Evolutionary conservation across 2,329 filamentous ascomycete species (phyloP), one percentile per base, ranked within the genome.

Genomic region (Diaporthe caulivora): DNA sequence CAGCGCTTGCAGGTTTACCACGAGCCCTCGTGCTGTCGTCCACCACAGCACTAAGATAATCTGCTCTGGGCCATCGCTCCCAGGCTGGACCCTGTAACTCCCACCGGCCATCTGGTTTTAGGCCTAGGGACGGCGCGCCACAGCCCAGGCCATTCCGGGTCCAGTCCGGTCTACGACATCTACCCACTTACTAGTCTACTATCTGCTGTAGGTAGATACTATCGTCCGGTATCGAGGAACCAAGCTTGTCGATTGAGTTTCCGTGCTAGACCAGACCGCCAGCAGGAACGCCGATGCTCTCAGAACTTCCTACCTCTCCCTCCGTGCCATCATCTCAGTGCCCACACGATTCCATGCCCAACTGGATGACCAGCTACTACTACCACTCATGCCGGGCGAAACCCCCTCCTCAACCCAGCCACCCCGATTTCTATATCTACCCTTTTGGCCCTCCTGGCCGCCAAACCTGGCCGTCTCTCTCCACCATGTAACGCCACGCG

Each of bases 81-180:
- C 64, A 69, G 64, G 71, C 55, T 47, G 47, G 24, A 53, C 71
- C 71, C 54, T 73, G 71, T 60, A 8, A 9, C 6, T 10, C 49
- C 40, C 49, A 26, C 15, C 71, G 71, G 15, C 71, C 37, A 73
- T 62, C 71, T 26, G 71, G 62, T 51, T 49, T 71, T 54, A 57
- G 31, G 31, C 47, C 47, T 31, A 58, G 47, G 73, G 53, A 72
- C 73, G 70, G 64, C 29, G 44, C 73, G 70, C 64, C 64, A 74
- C 70, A 47, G 26, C 26, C 73, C 62, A 58, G 37, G 62, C 70
- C 70, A 65, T 51, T 24, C 49, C 29, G 47, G 40, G 40, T 17
- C 49, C 65, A 44, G 40, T 44, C 72, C 55, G 49, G 44, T 37
- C 55, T 40, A 10, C 37, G 2, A 40, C 7, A n/a, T n/a, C n/a